These are phyloP conservation scores for Penicillium atrosanguineum DNA, from an alignment of 495 filamentous ascomycete species.

Conservation along the genomic window DNA sequence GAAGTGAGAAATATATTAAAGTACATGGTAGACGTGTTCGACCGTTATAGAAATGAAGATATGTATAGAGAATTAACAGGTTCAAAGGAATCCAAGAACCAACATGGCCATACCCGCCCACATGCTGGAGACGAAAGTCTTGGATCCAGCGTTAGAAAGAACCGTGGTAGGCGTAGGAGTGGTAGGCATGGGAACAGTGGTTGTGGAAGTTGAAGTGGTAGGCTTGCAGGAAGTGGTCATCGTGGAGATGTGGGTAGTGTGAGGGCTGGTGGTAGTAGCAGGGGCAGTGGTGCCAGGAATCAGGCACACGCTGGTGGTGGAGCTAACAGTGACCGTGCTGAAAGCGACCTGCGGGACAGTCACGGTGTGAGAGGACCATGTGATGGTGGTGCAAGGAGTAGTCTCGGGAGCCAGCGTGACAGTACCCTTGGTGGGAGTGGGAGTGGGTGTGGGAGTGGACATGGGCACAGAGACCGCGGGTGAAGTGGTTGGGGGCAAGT, in stretches of 20 bases:
- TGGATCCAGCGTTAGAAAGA: not conserved
- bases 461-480: constrained; percentile 24
- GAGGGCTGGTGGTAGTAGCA: too few relatives aligned
- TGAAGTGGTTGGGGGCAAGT: constrained; percentile 58
- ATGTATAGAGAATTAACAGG: not conserved
- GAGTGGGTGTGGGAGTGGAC: constrained; percentile 16
- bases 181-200: too few relatives aligned
- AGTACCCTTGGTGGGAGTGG: constrained; percentile 16
- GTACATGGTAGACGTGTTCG: too few relatives aligned
- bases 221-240: not conserved
- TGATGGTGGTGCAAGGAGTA: constrained; percentile 60
- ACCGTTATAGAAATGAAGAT: not conserved
- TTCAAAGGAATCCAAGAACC: not conserved
- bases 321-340: constrained; percentile 51
- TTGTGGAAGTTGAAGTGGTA: too few relatives aligned
- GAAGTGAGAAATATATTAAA: too few relatives aligned
- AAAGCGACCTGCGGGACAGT: constrained; percentile 72
- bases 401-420: constrained; percentile 7
- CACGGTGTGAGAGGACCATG: constrained; percentile 57
- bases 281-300: not conserved
- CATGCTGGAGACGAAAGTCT: not conserved
- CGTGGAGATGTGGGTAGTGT: not conserved
- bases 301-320: constrained; percentile 26
- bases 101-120: not conserved
- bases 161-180: too few relatives aligned